phyloP scores from a whole-genome alignment of 228 moss, liverwort and hornwort genomes.

The Sphagnum magellanicum region DNA sequence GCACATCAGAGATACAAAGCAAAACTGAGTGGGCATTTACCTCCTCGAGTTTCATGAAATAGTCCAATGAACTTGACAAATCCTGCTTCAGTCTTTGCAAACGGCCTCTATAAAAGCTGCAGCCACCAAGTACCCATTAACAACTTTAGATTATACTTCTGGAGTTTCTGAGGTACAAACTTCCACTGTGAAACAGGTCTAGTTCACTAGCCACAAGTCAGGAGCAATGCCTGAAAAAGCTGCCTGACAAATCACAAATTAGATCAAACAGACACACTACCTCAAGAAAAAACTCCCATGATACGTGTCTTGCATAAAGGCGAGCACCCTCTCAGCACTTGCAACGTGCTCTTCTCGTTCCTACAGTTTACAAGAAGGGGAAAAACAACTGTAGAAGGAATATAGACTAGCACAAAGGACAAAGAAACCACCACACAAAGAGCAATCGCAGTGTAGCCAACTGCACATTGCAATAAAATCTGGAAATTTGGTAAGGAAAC shows the following conservation, averaged over 20 bases:
- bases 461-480: too few species aligned
- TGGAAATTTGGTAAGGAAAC: too few species aligned
- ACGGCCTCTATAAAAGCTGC: constrained; percentile 94
- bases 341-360: constrained; percentile 86
- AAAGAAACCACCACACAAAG: too few species aligned
- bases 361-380: constrained; percentile 20
- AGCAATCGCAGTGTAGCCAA: too few species aligned
- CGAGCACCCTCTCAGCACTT: constrained; percentile 69
- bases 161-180: background rate
- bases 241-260: too few species aligned
- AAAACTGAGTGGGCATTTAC: constrained; percentile 13
- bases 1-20: too few species aligned
- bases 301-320: constrained; percentile 50
- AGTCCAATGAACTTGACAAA: constrained; percentile 61
- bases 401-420: too few species aligned
- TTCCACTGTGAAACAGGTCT: background rate
- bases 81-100: constrained; percentile 82
- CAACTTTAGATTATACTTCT: background rate
- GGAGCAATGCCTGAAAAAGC: too few species aligned
- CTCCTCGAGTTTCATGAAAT: constrained; percentile 77
- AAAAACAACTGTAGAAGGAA: background rate
- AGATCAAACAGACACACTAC: constrained; percentile 12
- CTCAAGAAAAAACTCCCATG: constrained; percentile 85
- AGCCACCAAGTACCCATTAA: constrained; percentile 5
- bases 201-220: too few species aligned